Conservation (phyloP, 352 stramenopile genomes). For the Globisporangium parvum region DNA sequence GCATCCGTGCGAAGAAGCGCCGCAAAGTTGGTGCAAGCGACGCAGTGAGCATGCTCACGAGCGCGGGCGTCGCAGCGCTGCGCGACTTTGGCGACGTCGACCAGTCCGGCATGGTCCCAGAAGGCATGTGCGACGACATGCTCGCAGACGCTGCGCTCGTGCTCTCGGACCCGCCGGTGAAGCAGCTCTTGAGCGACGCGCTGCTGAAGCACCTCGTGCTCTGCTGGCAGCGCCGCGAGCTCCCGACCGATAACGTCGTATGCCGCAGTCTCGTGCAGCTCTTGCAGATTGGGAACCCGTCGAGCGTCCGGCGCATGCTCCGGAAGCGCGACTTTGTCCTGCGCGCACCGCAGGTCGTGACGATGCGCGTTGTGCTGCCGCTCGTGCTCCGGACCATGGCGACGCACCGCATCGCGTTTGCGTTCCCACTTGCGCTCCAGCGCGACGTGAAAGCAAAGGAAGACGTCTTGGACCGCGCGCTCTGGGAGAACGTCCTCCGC, state of each 20-base stretch:
- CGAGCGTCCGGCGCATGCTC: slow-evolving; percentile 78
- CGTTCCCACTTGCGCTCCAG: slow-evolving; percentile 28
- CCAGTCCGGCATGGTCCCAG: slow-evolving; percentile 75
- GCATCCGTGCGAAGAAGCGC: slow-evolving; percentile 71
- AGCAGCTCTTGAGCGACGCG: slow-evolving; percentile 69
- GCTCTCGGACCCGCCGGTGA: slow-evolving; percentile 69
- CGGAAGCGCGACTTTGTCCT: slow-evolving; percentile 82
- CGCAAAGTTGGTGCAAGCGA: slow-evolving; percentile 62
- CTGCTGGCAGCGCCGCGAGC: slow-evolving; percentile 53
- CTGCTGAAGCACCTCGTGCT: slow-evolving; percentile 61
- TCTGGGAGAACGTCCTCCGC: slow-evolving; percentile 73
- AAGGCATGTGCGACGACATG: slow-evolving; percentile 73
- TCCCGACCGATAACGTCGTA: slow-evolving; percentile 79
- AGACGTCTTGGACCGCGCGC: slow-evolving; percentile 30
- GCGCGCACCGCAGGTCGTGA: slow-evolving; percentile 67
- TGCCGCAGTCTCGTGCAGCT: slow-evolving; percentile 80
- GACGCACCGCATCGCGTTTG: slow-evolving; percentile 35
- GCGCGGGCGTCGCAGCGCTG: slow-evolving; percentile 46
- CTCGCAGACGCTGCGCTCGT: slow-evolving; percentile 75
- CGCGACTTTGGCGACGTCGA: slow-evolving; percentile 72
- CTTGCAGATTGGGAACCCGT: slow-evolving; percentile 74
- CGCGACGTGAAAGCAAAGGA: slow-evolving; percentile 36
- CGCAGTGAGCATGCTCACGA: slow-evolving; percentile 67
- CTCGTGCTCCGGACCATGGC: slow-evolving; percentile 62
- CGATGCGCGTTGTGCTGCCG: slow-evolving; percentile 74